Evolutionary conservation across 495 filamentous ascomycete genomes (phyloP).

Genomic region (Hypoxylon perforatum): DNA sequence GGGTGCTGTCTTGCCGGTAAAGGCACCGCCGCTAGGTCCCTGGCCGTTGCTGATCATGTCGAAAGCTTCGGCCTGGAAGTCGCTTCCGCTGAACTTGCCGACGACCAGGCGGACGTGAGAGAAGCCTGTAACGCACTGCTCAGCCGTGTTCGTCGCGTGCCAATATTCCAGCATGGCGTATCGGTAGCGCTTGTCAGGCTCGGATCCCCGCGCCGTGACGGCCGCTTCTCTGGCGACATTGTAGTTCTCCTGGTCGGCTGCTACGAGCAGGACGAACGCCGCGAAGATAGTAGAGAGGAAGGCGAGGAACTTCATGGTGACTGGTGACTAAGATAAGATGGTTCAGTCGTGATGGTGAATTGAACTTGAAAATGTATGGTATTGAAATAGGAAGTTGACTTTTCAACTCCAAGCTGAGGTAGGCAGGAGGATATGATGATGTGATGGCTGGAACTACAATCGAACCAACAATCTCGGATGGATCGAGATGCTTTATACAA

Average conservation of each 20-base stretch:
- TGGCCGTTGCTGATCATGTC: neutral
- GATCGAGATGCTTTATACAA: neutral
- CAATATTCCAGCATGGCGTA: neutral
- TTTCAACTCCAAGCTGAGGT: too few species aligned
- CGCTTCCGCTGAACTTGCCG: neutral
- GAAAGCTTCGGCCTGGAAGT: neutral
- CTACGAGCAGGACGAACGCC: neutral
- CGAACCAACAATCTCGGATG: neutral
- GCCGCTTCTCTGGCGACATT: too few species aligned
- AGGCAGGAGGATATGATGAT: too few species aligned
- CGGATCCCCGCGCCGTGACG: too few species aligned
- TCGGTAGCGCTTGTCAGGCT: neutral
- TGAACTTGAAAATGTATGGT: too few species aligned
- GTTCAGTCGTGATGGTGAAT: neutral
- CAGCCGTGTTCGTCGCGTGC: neutral
- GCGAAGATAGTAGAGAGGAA: neutral
- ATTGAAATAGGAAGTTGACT: too few species aligned
- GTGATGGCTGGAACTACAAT: conserved; percentile 1
- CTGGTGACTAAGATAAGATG: neutral
- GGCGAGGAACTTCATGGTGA: neutral
- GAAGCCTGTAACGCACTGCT: neutral
- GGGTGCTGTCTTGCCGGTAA: neutral
- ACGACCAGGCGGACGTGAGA: conserved; percentile 1
- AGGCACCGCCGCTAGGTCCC: neutral
- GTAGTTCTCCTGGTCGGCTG: conserved; percentile 1